Evolutionary conservation across 768 basidiomycete species (phyloP).

Genomic region (Coprinopsis strossmayeri): DNA sequence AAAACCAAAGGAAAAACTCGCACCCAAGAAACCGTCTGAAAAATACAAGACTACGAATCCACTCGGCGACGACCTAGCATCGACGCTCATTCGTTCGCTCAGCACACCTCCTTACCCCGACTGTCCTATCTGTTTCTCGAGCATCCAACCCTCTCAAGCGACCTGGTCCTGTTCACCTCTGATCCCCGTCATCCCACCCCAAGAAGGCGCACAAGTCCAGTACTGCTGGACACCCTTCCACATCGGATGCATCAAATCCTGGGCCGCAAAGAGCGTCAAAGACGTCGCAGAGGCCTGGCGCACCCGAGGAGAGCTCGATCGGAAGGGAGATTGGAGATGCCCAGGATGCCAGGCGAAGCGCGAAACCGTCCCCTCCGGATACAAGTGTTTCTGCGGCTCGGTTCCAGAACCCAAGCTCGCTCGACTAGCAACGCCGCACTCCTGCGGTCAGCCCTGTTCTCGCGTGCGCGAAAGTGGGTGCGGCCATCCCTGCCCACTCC

Average conservation of each 20-base stretch:
- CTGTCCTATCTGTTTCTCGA: constrained; percentile 78
- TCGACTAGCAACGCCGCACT: constrained; percentile 68
- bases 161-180: constrained; percentile 86
- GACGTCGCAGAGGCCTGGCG: constrained; percentile 68
- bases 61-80: constrained; percentile 61
- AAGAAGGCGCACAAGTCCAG: constrained; percentile 32
- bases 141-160: constrained; percentile 70
- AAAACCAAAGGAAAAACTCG: constrained; percentile 2
- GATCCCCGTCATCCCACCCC: constrained; percentile 32
- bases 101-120: constrained; percentile 69
- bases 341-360: constrained; percentile 87
- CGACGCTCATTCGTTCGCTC: constrained; percentile 59
- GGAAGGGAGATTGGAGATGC: constrained; percentile 82
- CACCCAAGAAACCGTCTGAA: constrained; percentile 7
- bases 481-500: constrained; percentile 74
- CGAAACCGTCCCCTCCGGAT: constrained; percentile 54
- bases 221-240: constrained; percentile 93
- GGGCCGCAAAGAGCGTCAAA: constrained; percentile 81
- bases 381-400: constrained; percentile 85
- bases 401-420: constrained; percentile 66
- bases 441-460: constrained; percentile 65
- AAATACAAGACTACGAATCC: constrained; percentile 10
- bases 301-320: constrained; percentile 54
- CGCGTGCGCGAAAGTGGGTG: constrained; percentile 55
- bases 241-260: constrained; percentile 80